These are phyloP conservation scores for Casuarina glauca DNA, from an alignment of 306 rosid species.

Conservation along the genomic window DNA sequence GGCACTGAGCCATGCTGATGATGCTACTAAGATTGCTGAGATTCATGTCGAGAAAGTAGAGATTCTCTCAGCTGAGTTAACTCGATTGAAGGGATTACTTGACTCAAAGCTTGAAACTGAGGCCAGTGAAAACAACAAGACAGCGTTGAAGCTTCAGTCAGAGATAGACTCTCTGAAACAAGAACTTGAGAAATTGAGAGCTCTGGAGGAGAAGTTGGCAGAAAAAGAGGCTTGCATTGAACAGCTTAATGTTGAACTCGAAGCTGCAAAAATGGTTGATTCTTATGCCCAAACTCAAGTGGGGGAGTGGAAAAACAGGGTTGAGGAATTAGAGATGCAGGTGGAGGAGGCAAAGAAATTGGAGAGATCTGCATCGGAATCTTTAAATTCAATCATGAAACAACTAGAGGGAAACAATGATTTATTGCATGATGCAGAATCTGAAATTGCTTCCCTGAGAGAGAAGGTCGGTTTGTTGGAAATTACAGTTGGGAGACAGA, in stretches of 20 bases:
- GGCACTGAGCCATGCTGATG: constrained; percentile 89
- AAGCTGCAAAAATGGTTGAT: constrained; percentile 89
- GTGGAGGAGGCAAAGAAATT: constrained; percentile 66
- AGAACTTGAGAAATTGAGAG: constrained; percentile 62
- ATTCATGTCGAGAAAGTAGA: constrained; percentile 78
- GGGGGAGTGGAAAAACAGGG: constrained; percentile 66
- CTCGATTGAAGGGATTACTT: constrained; percentile 62
- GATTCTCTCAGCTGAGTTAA: constrained; percentile 68
- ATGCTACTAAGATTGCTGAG: constrained; percentile 89
- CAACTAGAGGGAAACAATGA: constrained; percentile 70
- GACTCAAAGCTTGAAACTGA: constrained; percentile 75
- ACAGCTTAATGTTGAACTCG: constrained; percentile 76
- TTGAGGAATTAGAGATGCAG: constrained; percentile 60
- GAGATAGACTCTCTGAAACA: constrained; percentile 63
- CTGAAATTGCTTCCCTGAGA: constrained; percentile 68
- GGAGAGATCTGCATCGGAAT: constrained; percentile 85
- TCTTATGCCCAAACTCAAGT: constrained; percentile 68
- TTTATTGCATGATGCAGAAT: constrained; percentile 66
- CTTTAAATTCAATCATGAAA: constrained; percentile 68
- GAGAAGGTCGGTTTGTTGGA: constrained; percentile 78
- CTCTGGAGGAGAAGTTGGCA: constrained; percentile 46
- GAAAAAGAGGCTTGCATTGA: constrained; percentile 72
- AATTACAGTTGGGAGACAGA: constrained; percentile 70
- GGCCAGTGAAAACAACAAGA: constrained; percentile 54
- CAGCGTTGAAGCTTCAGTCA: constrained; percentile 46